These are phyloP conservation scores for Eimeria falciformis DNA, from an alignment of 169 alveolate genomes.

Conservation along the genomic window DNA sequence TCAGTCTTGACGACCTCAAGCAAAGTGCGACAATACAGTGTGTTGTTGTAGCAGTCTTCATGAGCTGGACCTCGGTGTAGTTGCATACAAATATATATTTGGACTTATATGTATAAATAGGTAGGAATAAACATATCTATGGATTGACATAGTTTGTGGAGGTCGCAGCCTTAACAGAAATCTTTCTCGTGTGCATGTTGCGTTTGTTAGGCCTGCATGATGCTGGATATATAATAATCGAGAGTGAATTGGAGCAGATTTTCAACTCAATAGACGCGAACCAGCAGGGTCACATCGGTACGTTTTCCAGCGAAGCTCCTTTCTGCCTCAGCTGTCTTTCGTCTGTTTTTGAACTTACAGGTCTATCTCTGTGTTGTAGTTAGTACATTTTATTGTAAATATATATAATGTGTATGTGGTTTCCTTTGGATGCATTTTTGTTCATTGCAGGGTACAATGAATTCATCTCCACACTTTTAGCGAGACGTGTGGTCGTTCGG, in stretches of 20 bases:
- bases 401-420: not conserved
- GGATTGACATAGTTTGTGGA: no score
- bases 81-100: no score
- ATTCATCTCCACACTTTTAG: slow-evolving; percentile 21
- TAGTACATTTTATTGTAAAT: not conserved
- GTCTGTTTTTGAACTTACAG: not conserved
- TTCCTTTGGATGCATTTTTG: not conserved
- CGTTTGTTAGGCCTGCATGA: slow-evolving; percentile 42
- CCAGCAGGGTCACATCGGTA: slow-evolving; percentile 52
- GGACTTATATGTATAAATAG: no score
- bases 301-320: not conserved
- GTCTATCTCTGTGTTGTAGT: not conserved
- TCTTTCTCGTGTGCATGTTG: not conserved
- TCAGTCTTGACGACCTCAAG: slow-evolving; percentile 76
- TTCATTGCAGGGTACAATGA: slow-evolving; percentile 51
- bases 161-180: not conserved
- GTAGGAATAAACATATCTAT: no score
- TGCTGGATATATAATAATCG: slow-evolving; percentile 50
- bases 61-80: no score
- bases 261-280: slow-evolving; percentile 57
- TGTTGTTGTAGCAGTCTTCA: not conserved
- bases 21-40: slow-evolving; percentile 34
- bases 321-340: not conserved
- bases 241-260: slow-evolving; percentile 53
- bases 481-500: slow-evolving; percentile 17